Base-by-base conservation (phyloP, 148 eudicot genomes). In the Cornus controversa region DNA sequence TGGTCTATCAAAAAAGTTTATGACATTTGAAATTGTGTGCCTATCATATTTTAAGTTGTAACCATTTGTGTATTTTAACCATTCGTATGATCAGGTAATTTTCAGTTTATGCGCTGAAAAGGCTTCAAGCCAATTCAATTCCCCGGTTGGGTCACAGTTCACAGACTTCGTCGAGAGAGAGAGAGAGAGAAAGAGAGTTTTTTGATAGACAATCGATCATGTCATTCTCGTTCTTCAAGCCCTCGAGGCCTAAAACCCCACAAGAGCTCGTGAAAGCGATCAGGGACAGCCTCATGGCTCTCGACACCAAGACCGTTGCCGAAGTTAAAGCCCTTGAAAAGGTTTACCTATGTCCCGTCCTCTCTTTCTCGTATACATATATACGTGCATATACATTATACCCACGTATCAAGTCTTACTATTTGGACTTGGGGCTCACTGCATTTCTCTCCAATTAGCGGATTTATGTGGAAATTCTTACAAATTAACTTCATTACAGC, bases 261-360 rank as follows among this genome's bases (percentile, higher is more conserved):
- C 83, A 60, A 78, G 89, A 88, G 76, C 82, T 88, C 37, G 91
- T 22, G 22, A 86, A 69, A 75, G 87, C 93, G 47, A 86, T 91
- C 79, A 90, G 84, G 81, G 99, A 96, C 36, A 89, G 91, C 58
- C 90, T 96, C 69, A 47, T 86, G 78, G 98, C 95, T 34, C 95
- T 93, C 50, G 99, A 96, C 65, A 82, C 92, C 82, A 84, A 88
- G 66, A 93, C 97, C 65, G 86, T 90, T 36, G 91, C 88, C 50
- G 98, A 96, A 81, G 98, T 96, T 76, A 92, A 92, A 87, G 82
- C 91, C 71, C 97, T 93, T 72, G 96, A 96, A 80, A 96, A 93
- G 99, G 99, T 95, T 23, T 64, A 36, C 67, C 28, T 7, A 2
- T 64, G 63, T 58, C 13, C 34, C 18, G 6, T 29, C 24, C n/a